Base-by-base conservation (phyloP, 108 stramenopile species). In the Stephanodiscus triporus region DNA sequence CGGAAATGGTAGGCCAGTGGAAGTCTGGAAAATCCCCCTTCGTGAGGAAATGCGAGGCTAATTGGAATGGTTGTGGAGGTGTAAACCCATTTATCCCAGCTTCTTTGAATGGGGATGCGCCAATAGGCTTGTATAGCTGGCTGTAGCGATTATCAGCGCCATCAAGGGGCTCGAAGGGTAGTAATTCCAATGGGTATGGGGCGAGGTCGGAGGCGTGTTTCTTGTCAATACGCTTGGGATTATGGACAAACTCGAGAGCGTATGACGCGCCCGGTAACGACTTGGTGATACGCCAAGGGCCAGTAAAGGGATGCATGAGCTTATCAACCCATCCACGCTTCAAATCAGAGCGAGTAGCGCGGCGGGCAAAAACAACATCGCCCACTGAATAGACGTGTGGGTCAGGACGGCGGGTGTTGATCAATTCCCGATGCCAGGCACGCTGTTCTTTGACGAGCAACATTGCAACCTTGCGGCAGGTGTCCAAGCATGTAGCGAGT, bases 351-450 rank as follows among this genome's bases (percentile, higher is more conserved):
- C 29, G 24, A 10, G 29, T 29, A 11, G 56, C 29, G 7, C 30
- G 56, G 2, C 56, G 56, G 4, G 56, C 56, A 32, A 57, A 57
- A 0, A 57, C 56, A 32, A 57, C n/a, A 32, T 57, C 56, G 3
- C 10, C 27, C 1, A 57, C 56, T 6, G 56, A 24, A 11, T 29
- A 57, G 4, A 16, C 6, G 27, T 9, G 56, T 32, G 56, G 56
- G 16, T 57, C 9, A n/a, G 6, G 27, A 17, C 29, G 56, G 7
- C 27, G 24, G 9, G 56, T 0, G 29, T 57, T 57, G 4, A 57
- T 13, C 3, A 57, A 14, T 32, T 57, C 56, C 0, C 56, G 56
- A 13, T 57, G 56, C 56, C 56, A 57, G 6, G 10, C 3, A 4
- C 56, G 56, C 10, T 26, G 27, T 32, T 57, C 56, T 1, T 3